Evolutionary conservation across 1,139 yeast species (phyloP), one percentile per base, ranked within the genome.

Genomic region (Taphrina confusa): DNA sequence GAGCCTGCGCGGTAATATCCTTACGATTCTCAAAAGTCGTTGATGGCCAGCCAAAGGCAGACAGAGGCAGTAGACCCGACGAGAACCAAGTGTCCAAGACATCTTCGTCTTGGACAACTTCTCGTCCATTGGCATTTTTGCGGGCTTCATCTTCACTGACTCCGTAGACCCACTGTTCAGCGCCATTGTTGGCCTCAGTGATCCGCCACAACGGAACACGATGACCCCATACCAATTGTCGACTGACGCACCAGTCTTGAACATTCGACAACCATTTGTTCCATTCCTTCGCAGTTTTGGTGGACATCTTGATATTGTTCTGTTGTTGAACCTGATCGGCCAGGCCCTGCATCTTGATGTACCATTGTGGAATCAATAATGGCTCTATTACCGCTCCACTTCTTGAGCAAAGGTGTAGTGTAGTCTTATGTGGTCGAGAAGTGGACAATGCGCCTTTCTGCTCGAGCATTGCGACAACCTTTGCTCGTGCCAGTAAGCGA

Each of bases 1-100:
- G 8, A 28, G 33, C 6, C 33, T 8, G 33, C 33, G 33, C 11
- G 8, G 8, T 8, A 11, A 18, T 42, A 4, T 12, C 14, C 46
- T 5, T 42, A 42, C 47, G 16, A 4, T 18, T 4, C 9, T n/a
- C 20, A 4, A 75, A 71, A 61, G 91, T 80, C 18, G 76, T 74
- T 62, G 82, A 76, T 5, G 56, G 64, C 63, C 64, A 62, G 1
- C 42, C 58, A 31, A 61, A 62, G 14, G 57, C 61, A 6, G 64
- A 62, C 4, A 62, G 45, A 11, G 64, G 64, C 23, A 62, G 52
- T 2, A 62, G 44, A 8, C 52, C 64, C 31, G 64, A 54, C 22
- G 64, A 62, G 28, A 62, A 62, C 64, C 64, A 62, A 3, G 64
- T 62, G 34, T 62, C 64, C 4, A 62, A 34, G 6, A 60, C 64